phyloP scores from a whole-genome alignment of 176 grass and related monocot species.

The Rhynchospora pubera region DNA sequence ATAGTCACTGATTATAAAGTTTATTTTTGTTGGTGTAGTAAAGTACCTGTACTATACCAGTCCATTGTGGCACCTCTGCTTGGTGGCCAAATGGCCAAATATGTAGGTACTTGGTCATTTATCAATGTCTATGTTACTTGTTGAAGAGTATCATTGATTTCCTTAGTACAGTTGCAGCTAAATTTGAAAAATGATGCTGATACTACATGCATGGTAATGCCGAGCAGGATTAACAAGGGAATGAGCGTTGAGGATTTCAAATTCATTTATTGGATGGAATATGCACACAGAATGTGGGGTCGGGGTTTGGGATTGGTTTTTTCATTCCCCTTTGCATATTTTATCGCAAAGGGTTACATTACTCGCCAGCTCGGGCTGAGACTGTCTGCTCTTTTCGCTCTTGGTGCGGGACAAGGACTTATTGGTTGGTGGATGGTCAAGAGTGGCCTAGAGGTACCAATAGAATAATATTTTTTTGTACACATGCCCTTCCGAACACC shows the following conservation, averaged over 20 bases:
- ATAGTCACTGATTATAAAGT: neutral
- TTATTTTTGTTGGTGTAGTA: neutral
- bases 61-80: neutral
- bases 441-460: constrained; percentile 89
- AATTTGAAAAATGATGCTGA: constrained; percentile 5
- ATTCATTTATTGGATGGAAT: constrained; percentile 99
- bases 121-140: neutral
- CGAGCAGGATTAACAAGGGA: constrained; percentile 74
- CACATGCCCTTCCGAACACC: neutral
- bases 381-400: constrained; percentile 67
- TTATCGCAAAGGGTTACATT: constrained; percentile 84
- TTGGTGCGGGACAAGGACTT: constrained; percentile 77
- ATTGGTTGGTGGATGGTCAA: constrained; percentile 99
- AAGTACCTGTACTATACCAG: neutral
- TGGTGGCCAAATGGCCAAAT: neutral
- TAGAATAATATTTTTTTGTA: neutral
- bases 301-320: constrained; percentile 77
- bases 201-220: neutral
- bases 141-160: neutral
- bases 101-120: neutral
- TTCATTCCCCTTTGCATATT: constrained; percentile 74
- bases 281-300: constrained; percentile 98
- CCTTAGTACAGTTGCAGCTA: neutral
- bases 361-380: constrained; percentile 76
- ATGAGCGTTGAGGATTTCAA: constrained; percentile 91